Evolutionary conservation across 2,329 filamentous ascomycete species (phyloP).

Genomic region (Arthrinium phaeospermum): DNA sequence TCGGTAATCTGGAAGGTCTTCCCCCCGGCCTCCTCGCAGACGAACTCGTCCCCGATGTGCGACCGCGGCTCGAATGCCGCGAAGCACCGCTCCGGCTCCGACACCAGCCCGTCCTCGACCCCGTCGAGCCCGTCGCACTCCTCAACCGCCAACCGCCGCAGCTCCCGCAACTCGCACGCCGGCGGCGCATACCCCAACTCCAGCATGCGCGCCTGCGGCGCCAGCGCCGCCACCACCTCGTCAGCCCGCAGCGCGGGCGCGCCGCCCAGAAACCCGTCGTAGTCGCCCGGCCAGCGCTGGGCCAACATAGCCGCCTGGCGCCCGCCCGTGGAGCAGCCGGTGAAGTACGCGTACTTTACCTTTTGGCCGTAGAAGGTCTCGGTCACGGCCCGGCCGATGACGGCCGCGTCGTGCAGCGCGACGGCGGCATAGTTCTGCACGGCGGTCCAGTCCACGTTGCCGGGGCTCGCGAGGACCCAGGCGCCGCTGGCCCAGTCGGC

Average conservation of each 20-base stretch:
- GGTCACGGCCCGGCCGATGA: constrained; percentile 3
- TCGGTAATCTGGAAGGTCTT: background rate
- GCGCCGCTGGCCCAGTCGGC: background rate
- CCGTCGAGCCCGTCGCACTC: background rate
- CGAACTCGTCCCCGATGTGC: background rate
- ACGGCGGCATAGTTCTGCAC: constrained; percentile 22
- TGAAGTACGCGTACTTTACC: background rate
- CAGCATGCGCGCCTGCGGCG: constrained; percentile 2
- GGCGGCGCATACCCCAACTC: constrained; percentile 9
- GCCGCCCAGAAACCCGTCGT: constrained; percentile 15
- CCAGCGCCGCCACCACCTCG: background rate
- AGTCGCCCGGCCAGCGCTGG: constrained; percentile 14
- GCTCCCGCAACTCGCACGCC: background rate
- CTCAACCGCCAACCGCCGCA: background rate
- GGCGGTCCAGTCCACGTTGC: constrained; percentile 21
- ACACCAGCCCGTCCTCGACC: background rate
- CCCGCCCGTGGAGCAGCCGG: constrained; percentile 17
- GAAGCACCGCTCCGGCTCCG: constrained; percentile 2
- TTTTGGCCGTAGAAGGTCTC: background rate
- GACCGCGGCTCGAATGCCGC: background rate
- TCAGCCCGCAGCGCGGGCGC: background rate
- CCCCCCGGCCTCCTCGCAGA: background rate
- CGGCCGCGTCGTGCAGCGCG: constrained; percentile 14
- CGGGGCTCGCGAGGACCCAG: constrained; percentile 15
- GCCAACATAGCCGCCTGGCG: constrained; percentile 17